These are phyloP conservation scores for Curvularia eragrostidis DNA, from an alignment of 2,329 filamentous ascomycete genomes.

Conservation along the genomic window DNA sequence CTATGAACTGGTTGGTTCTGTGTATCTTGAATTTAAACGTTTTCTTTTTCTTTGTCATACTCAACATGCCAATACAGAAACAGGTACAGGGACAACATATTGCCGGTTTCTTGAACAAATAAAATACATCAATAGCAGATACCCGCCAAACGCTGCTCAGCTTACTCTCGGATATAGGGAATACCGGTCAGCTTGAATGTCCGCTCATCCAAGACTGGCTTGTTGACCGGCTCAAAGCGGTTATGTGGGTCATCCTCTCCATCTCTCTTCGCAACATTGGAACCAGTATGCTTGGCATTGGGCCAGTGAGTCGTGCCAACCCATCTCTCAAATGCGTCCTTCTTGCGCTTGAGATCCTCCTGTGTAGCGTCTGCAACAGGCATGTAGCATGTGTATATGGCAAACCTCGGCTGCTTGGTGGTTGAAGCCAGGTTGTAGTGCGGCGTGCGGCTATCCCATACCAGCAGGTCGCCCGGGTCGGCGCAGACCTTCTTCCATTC, in stretches of 20 bases:
- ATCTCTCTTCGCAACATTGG: slow-evolving; percentile 42
- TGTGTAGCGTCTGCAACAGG: slow-evolving; percentile 45
- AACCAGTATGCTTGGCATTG: slow-evolving; percentile 44
- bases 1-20: slow-evolving; percentile 12
- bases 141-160: background rate
- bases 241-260: slow-evolving; percentile 45
- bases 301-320: slow-evolving; percentile 47
- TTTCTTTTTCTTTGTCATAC: background rate
- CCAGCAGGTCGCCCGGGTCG: slow-evolving; percentile 55
- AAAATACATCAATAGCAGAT: background rate
- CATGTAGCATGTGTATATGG: slow-evolving; percentile 49
- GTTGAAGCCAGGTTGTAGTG: slow-evolving; percentile 45
- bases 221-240: slow-evolving; percentile 50
- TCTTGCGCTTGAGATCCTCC: slow-evolving; percentile 45
- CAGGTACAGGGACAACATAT: background rate
- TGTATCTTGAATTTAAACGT: background rate
- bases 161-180: slow-evolving; percentile 47
- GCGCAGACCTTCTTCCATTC: slow-evolving; percentile 51
- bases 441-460: slow-evolving; percentile 53
- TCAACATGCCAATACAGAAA: background rate
- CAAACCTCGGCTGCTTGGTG: slow-evolving; percentile 38
- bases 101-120: background rate
- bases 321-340: slow-evolving; percentile 24
- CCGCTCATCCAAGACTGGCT: slow-evolving; percentile 51
- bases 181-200: slow-evolving; percentile 58